These are phyloP conservation scores for Leishmania turanica DNA, from an alignment of 208 protist genomes.

Conservation along the genomic window DNA sequence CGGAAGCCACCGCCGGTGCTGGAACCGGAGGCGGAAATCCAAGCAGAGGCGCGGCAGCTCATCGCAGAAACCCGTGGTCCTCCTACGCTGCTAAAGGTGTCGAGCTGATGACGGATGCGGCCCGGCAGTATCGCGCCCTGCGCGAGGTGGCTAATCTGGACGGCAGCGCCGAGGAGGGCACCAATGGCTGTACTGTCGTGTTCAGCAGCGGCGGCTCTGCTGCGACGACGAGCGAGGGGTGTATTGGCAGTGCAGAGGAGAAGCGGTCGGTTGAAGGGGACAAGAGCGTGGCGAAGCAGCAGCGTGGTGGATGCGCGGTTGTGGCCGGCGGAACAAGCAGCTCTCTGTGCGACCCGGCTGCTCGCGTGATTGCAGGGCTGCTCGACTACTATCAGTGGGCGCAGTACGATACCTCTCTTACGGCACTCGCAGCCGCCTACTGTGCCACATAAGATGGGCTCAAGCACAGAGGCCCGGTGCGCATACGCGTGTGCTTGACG, in stretches of 20 bases:
- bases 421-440: constrained; percentile 60
- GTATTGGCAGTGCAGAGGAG: constrained; percentile 2
- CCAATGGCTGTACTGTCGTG: background rate
- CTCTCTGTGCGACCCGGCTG: constrained; percentile 32
- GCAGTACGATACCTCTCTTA: constrained; percentile 74
- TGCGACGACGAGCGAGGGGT: background rate
- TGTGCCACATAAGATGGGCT: constrained; percentile 25
- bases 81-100: constrained; percentile 49
- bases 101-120: constrained; percentile 53
- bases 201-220: background rate
- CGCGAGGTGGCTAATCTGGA: constrained; percentile 70
- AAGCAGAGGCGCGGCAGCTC: background rate
- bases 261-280: background rate
- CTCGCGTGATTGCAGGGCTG: constrained; percentile 59
- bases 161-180: constrained; percentile 36
- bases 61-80: background rate
- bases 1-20: background rate
- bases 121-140: constrained; percentile 60
- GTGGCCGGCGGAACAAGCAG: constrained; percentile 50
- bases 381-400: constrained; percentile 91
- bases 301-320: constrained; percentile 11
- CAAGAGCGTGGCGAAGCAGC: background rate
- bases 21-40: background rate
- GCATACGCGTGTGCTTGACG: background rate
- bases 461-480: background rate